Evolutionary conservation across 148 eudicot genomes (phyloP).

Genomic region (Silene latifolia): DNA sequence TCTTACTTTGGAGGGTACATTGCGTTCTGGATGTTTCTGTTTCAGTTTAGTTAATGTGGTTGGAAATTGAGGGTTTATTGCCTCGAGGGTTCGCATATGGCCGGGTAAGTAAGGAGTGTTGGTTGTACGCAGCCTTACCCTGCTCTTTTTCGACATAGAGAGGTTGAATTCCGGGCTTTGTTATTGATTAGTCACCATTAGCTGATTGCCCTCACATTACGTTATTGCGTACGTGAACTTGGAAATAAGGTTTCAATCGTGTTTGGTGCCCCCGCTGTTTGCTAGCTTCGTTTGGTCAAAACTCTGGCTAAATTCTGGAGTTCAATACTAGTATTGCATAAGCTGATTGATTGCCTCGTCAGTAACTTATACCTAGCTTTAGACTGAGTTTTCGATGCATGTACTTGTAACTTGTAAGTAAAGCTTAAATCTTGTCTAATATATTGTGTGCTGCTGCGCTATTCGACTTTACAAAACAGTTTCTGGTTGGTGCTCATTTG

Average conservation of each 20-base stretch:
- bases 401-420: neutral
- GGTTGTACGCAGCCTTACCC: neutral
- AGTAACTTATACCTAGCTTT: neutral
- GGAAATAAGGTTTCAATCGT: constrained; percentile 1
- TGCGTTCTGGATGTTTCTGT: neutral
- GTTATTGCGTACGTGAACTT: constrained; percentile 12
- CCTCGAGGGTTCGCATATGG: neutral
- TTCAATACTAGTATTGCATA: neutral
- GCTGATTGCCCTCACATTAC: constrained; percentile 11
- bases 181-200: constrained; percentile 16
- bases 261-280: neutral
- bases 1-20: too few relatives aligned
- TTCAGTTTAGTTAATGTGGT: neutral
- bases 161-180: neutral
- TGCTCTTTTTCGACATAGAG: neutral
- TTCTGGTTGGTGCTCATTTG: constrained; percentile 13
- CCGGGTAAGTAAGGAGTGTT: too few relatives aligned
- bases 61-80: neutral
- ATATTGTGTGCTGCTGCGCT: neutral
- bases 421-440: neutral
- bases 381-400: neutral
- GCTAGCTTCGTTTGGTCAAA: neutral
- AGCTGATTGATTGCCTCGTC: constrained; percentile 14
- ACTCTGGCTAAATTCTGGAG: neutral
- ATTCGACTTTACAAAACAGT: neutral